A percentile compares a stretch with the other conserved stretches of the same genome.
Conservation (phyloP, 2,329 filamentous ascomycete species). For the Chaetomium globosum region DNA sequence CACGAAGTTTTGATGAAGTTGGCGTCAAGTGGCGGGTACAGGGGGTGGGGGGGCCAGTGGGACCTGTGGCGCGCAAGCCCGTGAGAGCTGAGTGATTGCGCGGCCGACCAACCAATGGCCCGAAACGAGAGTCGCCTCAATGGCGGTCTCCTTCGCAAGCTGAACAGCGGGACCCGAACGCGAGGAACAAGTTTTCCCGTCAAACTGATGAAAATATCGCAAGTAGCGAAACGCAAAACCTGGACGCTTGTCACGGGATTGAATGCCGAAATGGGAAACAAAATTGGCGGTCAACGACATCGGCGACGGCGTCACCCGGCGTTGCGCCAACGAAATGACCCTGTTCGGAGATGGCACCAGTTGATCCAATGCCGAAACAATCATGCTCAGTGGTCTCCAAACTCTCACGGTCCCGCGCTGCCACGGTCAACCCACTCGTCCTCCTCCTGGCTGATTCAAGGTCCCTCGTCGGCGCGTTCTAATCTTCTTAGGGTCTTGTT, state of each 20-base stretch:
- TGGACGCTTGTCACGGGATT: neutral
- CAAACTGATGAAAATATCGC: neutral
- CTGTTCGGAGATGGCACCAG: neutral
- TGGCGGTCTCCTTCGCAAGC: conserved; percentile 31
- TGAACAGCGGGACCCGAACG: neutral
- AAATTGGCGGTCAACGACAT: conserved; percentile 19
- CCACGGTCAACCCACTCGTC: neutral
- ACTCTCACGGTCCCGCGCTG: neutral
- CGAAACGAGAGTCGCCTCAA: conserved; percentile 33
- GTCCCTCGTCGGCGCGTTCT: neutral
- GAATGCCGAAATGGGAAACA: neutral
- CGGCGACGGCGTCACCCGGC: neutral
- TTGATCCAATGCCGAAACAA: neutral
- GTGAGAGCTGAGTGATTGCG: conserved; percentile 30
- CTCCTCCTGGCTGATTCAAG: neutral
- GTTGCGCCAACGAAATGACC: neutral
- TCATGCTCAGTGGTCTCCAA: neutral
- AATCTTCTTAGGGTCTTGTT: neutral
- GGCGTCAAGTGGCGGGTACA: conserved; percentile 24
- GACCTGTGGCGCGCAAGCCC: conserved; percentile 14
- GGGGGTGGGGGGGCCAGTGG: neutral
- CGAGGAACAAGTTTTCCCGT: conserved; percentile 5
- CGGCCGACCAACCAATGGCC: conserved; percentile 29
- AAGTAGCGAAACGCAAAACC: neutral
- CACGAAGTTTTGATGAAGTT: conserved; percentile 19